phyloP scores from a whole-genome alignment of 768 basidiomycete genomes.

The Phanerochaete carnosa region DNA sequence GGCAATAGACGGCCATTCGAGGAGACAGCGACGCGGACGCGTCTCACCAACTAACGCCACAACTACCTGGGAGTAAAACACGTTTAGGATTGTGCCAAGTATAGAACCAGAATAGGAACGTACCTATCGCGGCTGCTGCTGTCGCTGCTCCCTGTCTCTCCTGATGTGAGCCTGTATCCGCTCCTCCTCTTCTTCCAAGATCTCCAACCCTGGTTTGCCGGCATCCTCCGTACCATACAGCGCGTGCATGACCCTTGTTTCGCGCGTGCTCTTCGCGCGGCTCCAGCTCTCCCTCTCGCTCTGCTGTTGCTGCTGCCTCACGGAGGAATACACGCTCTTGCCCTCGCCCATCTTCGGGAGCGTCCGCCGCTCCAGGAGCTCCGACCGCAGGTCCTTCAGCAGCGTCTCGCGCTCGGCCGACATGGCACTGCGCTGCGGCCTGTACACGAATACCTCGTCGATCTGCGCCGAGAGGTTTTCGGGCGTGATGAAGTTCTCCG shows the following conservation, averaged over 20 bases:
- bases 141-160: background rate
- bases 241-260: constrained; percentile 45
- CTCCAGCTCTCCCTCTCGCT: constrained; percentile 31
- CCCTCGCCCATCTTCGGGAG: constrained; percentile 17
- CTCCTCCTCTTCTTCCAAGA: constrained; percentile 38
- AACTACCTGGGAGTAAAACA: too few species aligned
- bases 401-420: constrained; percentile 8
- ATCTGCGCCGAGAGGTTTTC: constrained; percentile 65
- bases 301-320: background rate
- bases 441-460: constrained; percentile 54
- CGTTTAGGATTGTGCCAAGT: background rate
- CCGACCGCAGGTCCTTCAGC: constrained; percentile 13
- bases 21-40: too few species aligned
- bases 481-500: constrained; percentile 64
- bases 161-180: constrained; percentile 16
- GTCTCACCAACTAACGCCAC: too few species aligned
- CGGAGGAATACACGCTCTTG: background rate
- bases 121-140: background rate
- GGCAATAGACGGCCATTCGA: too few species aligned
- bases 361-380: constrained; percentile 13
- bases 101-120: background rate
- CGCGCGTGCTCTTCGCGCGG: constrained; percentile 26
- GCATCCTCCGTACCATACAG: constrained; percentile 46
- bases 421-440: background rate
- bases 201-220: constrained; percentile 42